Conservation (phyloP, 768 basidiomycete genomes). For the Amanita brunnescens region DNA sequence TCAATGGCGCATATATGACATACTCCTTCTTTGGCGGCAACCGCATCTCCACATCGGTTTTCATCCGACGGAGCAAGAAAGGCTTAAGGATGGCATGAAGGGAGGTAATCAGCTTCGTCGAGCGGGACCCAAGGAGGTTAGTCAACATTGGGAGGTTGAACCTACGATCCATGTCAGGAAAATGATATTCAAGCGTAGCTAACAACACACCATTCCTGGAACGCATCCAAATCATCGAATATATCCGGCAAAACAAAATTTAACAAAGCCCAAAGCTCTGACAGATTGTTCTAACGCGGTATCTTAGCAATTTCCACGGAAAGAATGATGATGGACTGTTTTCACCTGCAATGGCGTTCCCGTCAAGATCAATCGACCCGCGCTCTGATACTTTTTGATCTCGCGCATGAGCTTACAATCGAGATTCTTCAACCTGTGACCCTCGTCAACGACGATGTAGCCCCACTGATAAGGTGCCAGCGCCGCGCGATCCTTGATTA, state of each 20-base stretch:
- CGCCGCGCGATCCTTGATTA: constrained; percentile 72
- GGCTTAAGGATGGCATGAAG: constrained; percentile 92
- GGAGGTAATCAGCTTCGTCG: constrained; percentile 60
- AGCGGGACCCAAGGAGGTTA: constrained; percentile 46
- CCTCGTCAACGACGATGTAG: constrained; percentile 95
- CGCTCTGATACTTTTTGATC: constrained; percentile 78
- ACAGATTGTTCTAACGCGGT: constrained; percentile 82
- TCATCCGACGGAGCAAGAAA: constrained; percentile 87
- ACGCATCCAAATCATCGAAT: constrained; percentile 81
- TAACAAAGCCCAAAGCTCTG: constrained; percentile 90
- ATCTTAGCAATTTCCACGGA: neutral
- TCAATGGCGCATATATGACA: constrained; percentile 86
- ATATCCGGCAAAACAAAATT: constrained; percentile 95
- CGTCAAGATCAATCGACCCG: constrained; percentile 87
- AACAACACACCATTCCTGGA: constrained; percentile 71
- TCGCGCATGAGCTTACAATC: constrained; percentile 86
- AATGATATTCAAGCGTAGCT: too few relatives aligned
- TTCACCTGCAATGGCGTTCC: constrained; percentile 93
- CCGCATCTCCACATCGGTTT: constrained; percentile 72
- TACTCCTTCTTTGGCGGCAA: constrained; percentile 95
- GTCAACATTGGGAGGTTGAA: constrained; percentile 67
- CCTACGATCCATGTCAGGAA: constrained; percentile 24
- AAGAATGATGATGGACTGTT: constrained; percentile 16
- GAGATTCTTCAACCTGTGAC: constrained; percentile 92
- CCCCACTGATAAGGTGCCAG: constrained; percentile 64